These are phyloP conservation scores for Dictyostelium brefeldianum DNA, from an alignment of 78 protist species.

Conservation along the genomic window DNA sequence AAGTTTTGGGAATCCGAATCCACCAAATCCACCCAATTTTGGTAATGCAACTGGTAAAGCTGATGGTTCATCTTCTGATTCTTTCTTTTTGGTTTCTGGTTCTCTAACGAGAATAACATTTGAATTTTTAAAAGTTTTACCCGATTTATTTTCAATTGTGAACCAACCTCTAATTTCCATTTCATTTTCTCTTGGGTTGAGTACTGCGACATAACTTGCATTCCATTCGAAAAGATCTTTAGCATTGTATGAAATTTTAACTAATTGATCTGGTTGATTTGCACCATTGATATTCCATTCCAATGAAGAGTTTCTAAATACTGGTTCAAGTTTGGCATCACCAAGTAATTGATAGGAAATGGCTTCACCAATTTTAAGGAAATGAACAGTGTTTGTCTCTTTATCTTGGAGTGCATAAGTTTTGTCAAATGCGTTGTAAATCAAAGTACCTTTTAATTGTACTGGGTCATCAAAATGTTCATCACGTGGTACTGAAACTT, in stretches of 20 bases:
- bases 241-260: conserved; percentile 33
- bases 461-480: conserved; percentile 53
- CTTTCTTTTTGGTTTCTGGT: conserved; percentile 16
- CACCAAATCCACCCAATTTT: conserved; percentile 54
- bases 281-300: conserved; percentile 53
- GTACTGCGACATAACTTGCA: conserved; percentile 28
- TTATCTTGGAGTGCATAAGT: conserved; percentile 42
- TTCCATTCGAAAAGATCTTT: conserved; percentile 65
- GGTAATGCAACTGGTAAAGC: conserved; percentile 34
- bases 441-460: conserved; percentile 30
- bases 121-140: conserved; percentile 19
- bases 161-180: conserved; percentile 68
- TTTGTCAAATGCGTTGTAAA: conserved; percentile 20
- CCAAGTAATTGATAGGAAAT: conserved; percentile 32
- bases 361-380: conserved; percentile 19
- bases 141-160: conserved; percentile 66
- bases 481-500: conserved; percentile 66
- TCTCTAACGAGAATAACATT: conserved; percentile 40
- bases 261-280: conserved; percentile 23
- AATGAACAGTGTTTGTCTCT: conserved; percentile 62
- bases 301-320: conserved; percentile 24
- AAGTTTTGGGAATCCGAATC: neutral
- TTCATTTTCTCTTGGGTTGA: conserved; percentile 71
- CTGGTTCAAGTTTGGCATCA: neutral
- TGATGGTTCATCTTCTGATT: neutral